These are phyloP conservation scores for Avena eriantha DNA, from an alignment of 176 grass and related monocot species.

Conservation along the genomic window DNA sequence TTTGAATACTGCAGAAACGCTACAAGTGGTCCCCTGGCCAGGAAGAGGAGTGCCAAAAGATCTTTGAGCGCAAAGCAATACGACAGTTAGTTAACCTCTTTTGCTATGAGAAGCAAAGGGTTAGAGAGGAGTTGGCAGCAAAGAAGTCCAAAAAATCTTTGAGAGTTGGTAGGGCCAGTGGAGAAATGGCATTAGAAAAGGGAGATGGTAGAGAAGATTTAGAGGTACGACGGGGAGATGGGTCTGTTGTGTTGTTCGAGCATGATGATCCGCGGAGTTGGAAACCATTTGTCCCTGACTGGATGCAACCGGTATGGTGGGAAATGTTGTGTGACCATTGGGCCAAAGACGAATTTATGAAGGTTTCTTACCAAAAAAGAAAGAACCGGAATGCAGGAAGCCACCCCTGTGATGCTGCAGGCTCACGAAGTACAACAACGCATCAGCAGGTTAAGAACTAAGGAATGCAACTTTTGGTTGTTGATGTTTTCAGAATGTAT, in stretches of 20 bases:
- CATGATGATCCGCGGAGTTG: slow-evolving; percentile 46
- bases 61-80: slow-evolving; percentile 55
- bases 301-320: slow-evolving; percentile 55
- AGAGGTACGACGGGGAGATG: slow-evolving; percentile 23
- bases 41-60: slow-evolving; percentile 52
- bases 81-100: slow-evolving; percentile 48
- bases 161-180: slow-evolving; percentile 1
- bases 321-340: slow-evolving; percentile 61
- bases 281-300: slow-evolving; percentile 56
- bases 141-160: slow-evolving; percentile 26
- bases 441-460: slow-evolving; percentile 36
- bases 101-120: slow-evolving; percentile 55
- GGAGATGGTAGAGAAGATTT: slow-evolving; percentile 37
- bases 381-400: slow-evolving; percentile 58
- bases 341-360: slow-evolving; percentile 52
- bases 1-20: slow-evolving; percentile 46
- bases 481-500: slow-evolving; percentile 28
- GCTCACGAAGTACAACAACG: slow-evolving; percentile 16
- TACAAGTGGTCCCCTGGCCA: slow-evolving; percentile 55
- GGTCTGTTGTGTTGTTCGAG: slow-evolving; percentile 2
- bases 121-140: slow-evolving; percentile 36
- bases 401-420: slow-evolving; percentile 4
- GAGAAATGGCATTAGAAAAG: slow-evolving; percentile 27
- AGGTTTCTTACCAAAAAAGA: slow-evolving; percentile 54
- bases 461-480: neutral